A percentile compares a stretch with the other conserved stretches of the same genome.
These are phyloP conservation scores for Simplicillium sp. DNA, from an alignment of 2,329 filamentous ascomycete genomes.

Conservation along the genomic window DNA sequence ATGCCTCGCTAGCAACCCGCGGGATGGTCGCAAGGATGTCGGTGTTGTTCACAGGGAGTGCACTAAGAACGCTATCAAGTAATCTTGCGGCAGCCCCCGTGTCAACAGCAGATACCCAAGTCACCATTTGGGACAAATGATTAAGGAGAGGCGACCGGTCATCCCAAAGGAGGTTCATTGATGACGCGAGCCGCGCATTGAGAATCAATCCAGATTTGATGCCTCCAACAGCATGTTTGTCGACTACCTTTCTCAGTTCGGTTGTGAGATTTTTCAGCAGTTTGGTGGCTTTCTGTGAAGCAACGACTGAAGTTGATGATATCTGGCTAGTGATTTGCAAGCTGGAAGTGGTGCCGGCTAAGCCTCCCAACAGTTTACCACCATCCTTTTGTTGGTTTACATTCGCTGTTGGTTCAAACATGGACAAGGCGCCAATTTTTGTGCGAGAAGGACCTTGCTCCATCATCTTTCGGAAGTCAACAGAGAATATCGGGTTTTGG, in stretches of 20 bases:
- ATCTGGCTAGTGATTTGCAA: not conserved
- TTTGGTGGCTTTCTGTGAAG: not conserved
- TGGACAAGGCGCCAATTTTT: no score
- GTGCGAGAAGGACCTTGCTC: not conserved
- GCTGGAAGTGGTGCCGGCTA: constrained; percentile 1
- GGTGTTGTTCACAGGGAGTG: constrained; percentile 10
- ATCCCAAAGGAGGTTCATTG: not conserved
- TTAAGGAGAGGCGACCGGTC: constrained; percentile 8
- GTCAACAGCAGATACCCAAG: constrained; percentile 10
- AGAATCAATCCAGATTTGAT: no score
- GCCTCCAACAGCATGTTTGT: no score
- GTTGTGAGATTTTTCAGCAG: no score
- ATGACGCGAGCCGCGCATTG: no score
- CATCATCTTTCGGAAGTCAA: not conserved
- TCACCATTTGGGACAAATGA: constrained; percentile 10
- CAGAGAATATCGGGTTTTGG: no score
- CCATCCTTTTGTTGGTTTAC: not conserved
- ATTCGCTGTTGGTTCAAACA: not conserved
- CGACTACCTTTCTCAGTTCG: no score
- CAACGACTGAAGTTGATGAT: not conserved
- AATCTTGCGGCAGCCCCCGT: constrained; percentile 10
- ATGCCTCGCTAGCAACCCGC: constrained; percentile 8
- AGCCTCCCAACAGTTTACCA: constrained; percentile 3
- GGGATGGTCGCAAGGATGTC: constrained; percentile 9
- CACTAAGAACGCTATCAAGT: constrained; percentile 11